Evolutionary conservation across 148 eudicot species (phyloP), one percentile per base, ranked within the genome.

Genomic region (Fallopia convolvulus): DNA sequence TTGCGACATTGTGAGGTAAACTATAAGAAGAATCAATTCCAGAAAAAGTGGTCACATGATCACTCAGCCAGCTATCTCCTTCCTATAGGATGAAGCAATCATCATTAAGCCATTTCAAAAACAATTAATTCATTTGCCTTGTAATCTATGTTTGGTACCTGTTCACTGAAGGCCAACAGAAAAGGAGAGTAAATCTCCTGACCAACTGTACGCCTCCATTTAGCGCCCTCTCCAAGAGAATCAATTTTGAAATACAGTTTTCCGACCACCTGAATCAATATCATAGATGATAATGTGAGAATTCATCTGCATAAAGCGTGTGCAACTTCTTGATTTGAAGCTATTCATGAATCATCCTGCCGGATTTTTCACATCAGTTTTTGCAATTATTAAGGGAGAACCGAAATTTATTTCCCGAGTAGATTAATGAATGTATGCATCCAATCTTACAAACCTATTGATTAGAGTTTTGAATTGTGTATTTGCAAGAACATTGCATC

Each of bases 141-240:
- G 8, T 20, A 10, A 21, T 13, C 20, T 66, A 48, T 12, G 60
- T 36, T 77, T 68, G 23, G 6, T 15, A 95, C 99, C 91, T 95
- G 91, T 83, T 90, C 94, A 52, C 90, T 80, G 82, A 95, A 90
- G 49, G 99, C 99, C 84, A 95, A 85, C 50, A 95, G 92, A 76
- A 93, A 83, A 46, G 99, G 98, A 80, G 99, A 93, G 76, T 96
- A 96, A 78, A 93, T 87, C 78, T 93, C 88, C 83, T 93, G 99
- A 78, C 98, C 99, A 76, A 78, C 84, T 18, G 90, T 78, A 56
- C 99, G 90, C 41, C 99, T 91, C 99, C 99, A 95, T 82, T 87
- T 93, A 65, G 99, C 92, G 74, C 99, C 99, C 80, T 89, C 94
- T 75, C 99, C 98, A 79, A 90, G 79, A 52, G 84, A 91, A 80